Percentiles rank a stretch among this genome's conserved stretches.
These are phyloP conservation scores for Colletotrichum costaricense DNA, from an alignment of 2,329 filamentous ascomycete genomes.

Conservation along the genomic window DNA sequence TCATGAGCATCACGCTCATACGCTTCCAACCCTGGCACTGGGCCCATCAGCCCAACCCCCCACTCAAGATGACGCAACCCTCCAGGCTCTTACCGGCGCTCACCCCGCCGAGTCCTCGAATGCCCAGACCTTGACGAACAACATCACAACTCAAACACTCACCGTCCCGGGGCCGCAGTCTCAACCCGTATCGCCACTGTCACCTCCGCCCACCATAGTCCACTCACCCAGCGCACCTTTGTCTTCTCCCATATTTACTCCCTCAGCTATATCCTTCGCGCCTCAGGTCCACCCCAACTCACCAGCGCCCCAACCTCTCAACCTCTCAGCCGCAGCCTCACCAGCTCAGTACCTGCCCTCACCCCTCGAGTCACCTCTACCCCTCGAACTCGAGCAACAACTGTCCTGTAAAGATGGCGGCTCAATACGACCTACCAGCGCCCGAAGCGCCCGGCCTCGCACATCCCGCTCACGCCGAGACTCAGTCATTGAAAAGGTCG, in stretches of 20 bases:
- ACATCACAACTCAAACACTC: conserved; percentile 22
- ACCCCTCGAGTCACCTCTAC: conserved; percentile 30
- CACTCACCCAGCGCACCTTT: conserved; percentile 14
- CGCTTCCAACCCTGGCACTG: conserved; percentile 23
- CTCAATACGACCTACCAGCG: conserved; percentile 18
- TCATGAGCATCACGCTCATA: conserved; percentile 8
- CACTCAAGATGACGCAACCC: conserved; percentile 23
- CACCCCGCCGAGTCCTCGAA: conserved; percentile 18
- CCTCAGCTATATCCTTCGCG: conserved; percentile 33
- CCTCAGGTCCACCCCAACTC: conserved; percentile 33
- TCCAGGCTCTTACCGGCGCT: conserved; percentile 13
- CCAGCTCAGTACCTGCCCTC: conserved; percentile 26
- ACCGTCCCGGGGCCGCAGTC: conserved; percentile 15
- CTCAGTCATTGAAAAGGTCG: conserved; percentile 35
- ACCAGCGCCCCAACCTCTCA: conserved; percentile 27
- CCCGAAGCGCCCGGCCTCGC: conserved; percentile 26
- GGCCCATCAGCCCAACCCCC: conserved; percentile 29
- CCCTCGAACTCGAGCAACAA: conserved; percentile 27
- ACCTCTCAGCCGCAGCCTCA: conserved; percentile 23
- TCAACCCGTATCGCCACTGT: conserved; percentile 22
- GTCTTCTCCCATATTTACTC: conserved; percentile 22
- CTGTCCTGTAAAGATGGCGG: conserved; percentile 18
- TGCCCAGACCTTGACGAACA: conserved; percentile 19
- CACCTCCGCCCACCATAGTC: conserved; percentile 5
- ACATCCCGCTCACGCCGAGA: conserved; percentile 32